Conservation (phyloP, 257 asterid genomes). For the Rehmannia glutinosa region DNA sequence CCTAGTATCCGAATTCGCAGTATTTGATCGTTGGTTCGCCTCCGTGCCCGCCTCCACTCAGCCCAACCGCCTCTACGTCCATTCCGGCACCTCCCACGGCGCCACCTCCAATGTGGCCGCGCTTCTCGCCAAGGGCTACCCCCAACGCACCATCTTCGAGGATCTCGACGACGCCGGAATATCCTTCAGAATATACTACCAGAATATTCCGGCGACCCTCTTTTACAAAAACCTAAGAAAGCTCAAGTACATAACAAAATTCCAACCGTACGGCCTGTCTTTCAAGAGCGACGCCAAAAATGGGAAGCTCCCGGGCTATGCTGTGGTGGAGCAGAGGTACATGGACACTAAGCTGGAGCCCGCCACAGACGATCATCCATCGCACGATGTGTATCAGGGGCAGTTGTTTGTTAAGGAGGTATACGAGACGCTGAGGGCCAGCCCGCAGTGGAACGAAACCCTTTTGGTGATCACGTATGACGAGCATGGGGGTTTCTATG, state of each 20-base stretch:
- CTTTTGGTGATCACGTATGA: conserved; percentile 71
- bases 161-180: conserved; percentile 49
- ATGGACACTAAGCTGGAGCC: conserved; percentile 58
- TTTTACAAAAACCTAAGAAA: conserved; percentile 62
- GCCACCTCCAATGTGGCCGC: conserved; percentile 67
- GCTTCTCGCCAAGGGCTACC: conserved; percentile 57
- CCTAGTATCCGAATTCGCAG: conserved; percentile 74
- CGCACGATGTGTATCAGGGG: conserved; percentile 83
- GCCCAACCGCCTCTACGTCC: conserved; percentile 85
- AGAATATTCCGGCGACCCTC: conserved; percentile 79
- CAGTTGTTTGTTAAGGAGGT: conserved; percentile 92
- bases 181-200: conserved; percentile 68
- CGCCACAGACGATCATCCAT: conserved; percentile 88
- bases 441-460: conserved; percentile 88
- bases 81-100: conserved; percentile 91
- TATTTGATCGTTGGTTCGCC: conserved; percentile 91
- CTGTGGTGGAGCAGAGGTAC: conserved; percentile 92
- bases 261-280: conserved; percentile 48
- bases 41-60: conserved; percentile 94
- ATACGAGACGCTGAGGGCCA: conserved; percentile 68
- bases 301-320: conserved; percentile 65
- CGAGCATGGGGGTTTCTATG: conserved; percentile 91
- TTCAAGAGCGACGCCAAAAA: conserved; percentile 60
- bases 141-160: conserved; percentile 83
- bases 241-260: conserved; percentile 49